Conservation (phyloP, 177 flowering plant genomes). For the Telopea speciosissima region DNA sequence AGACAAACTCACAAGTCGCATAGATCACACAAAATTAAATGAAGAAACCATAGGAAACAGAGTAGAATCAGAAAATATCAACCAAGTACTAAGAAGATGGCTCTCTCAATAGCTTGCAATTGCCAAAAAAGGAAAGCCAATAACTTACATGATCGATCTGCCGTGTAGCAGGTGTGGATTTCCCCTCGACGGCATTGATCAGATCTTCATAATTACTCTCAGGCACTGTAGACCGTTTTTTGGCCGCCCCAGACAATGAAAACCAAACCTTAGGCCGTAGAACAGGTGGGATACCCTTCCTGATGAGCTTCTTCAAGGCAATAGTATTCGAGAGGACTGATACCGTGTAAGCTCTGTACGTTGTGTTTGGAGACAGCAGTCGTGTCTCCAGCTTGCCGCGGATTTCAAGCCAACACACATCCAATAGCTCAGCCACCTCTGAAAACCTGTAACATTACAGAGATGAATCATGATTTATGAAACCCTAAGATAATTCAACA, state of each 20-base stretch:
- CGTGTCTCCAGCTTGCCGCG: too few relatives aligned
- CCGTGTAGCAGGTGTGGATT: constrained; percentile 79
- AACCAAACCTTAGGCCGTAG: constrained; percentile 95
- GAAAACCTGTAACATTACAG: too few relatives aligned
- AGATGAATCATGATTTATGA: too few relatives aligned
- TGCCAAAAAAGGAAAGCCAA: not conserved
- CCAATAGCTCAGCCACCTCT: too few relatives aligned
- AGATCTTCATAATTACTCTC: constrained; percentile 86
- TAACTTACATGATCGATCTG: constrained; percentile 95
- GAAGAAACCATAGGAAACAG: too few relatives aligned
- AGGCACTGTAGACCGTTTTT: constrained; percentile 94
- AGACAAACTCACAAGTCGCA: not conserved
- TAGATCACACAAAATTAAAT: not conserved
- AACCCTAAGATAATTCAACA: too few relatives aligned
- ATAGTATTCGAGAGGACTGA: constrained; percentile 65
- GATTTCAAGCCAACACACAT: too few relatives aligned
- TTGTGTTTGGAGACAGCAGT: too few relatives aligned
- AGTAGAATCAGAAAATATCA: not conserved
- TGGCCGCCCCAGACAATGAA: constrained; percentile 86
- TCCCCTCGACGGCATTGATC: constrained; percentile 70
- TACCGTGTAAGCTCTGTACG: constrained; percentile 5
- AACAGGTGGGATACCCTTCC: constrained; percentile 90
- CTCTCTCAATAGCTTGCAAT: not conserved
- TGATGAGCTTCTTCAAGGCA: constrained; percentile 68
- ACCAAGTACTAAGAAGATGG: not conserved